These are phyloP conservation scores for Alternaria brassicae DNA, from an alignment of 2,329 filamentous ascomycete species.

Conservation along the genomic window DNA sequence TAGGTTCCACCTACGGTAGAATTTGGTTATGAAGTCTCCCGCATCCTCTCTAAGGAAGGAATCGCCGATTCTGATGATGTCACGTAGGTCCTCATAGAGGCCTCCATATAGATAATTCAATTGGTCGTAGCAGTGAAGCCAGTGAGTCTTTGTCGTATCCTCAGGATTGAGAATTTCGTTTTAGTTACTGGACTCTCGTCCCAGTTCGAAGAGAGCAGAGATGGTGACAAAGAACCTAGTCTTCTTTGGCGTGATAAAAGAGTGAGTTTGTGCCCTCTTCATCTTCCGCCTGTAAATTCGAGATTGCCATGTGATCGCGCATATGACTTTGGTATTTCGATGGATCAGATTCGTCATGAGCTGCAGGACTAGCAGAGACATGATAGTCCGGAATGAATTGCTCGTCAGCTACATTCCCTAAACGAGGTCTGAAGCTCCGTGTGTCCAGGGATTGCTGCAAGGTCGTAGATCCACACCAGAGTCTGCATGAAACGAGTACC, in stretches of 20 bases:
- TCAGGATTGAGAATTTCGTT: constrained; percentile 1
- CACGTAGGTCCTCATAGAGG: background rate
- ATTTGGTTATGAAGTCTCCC: constrained; percentile 1
- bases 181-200: background rate
- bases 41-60: constrained; percentile 2
- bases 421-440: background rate
- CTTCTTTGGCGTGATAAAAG: background rate
- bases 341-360: background rate
- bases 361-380: background rate
- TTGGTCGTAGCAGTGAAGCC: constrained; percentile 5
- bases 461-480: background rate
- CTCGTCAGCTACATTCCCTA: background rate
- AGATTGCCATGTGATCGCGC: background rate
- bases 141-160: constrained; percentile 1
- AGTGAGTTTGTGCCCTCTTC: background rate
- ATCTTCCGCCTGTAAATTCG: background rate
- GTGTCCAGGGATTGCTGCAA: background rate
- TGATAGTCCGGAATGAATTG: background rate
- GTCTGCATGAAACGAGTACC: background rate
- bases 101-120: constrained; percentile 4
- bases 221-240: background rate
- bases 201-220: constrained; percentile 1
- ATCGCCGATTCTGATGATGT: background rate
- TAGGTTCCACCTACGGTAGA: constrained; percentile 9
- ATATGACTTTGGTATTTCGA: background rate